Base-by-base conservation (phyloP, 2,329 filamentous ascomycete genomes). In the Phaeoacremonium minimum region DNA sequence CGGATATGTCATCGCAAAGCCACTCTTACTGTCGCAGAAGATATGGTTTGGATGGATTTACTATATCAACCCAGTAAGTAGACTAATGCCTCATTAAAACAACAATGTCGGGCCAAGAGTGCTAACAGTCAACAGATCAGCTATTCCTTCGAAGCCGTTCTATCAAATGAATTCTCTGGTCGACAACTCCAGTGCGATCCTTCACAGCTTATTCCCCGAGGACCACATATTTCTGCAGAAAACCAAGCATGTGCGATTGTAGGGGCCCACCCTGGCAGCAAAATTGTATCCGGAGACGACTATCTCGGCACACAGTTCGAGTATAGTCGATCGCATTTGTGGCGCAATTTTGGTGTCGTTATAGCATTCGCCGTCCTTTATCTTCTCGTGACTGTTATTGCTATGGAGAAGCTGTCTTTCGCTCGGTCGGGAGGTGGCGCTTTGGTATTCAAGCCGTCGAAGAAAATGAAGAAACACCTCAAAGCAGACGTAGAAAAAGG, bases 331-430 rank as follows among this genome's bases (percentile, higher is more conserved):
- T 58, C 63, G 1, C 73, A 87, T 46, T 60, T 82, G 7, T 87
- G 83, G 83, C 78, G 86, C 4, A 89, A 91, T 54, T 88, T 86
- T 50, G 86, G 83, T 19, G 80, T 90, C 4, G 61, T 93, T 2
- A 79, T 90, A 46, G 86, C 83, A 0, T 93, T 87, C 46, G 75
- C 79, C 2, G 67, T 87, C 1, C 71, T 88, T 5, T 94, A 91
- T 51, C 75, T 94, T 11, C 46, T 81, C 9, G 60, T 91, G 18
- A 91, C 86, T 0, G 73, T 84, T 5, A 46, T 85, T 15, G 84
- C 81, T 1, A 80, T 83, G 13, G 87, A 94, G 49, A 47, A 75
- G 1, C 71, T 90, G 47, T 73, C 71, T 13, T 85, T 87, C 50
- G 67, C 71, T 15, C 62, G 66, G 2, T 63, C 65, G 13, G 83